These are phyloP conservation scores for Ilyonectria mors-panacis DNA, from an alignment of 2,329 filamentous ascomycete genomes.

Conservation along the genomic window DNA sequence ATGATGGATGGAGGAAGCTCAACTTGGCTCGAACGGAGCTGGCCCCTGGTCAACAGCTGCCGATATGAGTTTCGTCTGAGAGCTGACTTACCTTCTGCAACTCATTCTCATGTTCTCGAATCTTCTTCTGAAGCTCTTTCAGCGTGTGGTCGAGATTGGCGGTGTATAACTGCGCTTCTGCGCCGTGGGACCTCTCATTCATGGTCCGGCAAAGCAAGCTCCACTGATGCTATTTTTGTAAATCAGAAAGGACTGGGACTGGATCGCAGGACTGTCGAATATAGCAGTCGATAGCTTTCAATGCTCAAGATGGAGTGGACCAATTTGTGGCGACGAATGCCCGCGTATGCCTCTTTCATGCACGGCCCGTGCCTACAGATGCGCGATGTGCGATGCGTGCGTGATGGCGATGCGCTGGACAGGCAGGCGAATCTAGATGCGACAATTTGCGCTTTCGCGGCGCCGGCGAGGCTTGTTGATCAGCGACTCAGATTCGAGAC, in stretches of 20 bases:
- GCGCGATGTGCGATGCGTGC: not conserved
- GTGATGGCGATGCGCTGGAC: constrained; percentile 19
- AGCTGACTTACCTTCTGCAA: constrained; percentile 60
- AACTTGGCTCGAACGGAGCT: constrained; percentile 49
- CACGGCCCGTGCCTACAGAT: constrained; percentile 18
- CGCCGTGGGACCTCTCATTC: constrained; percentile 44
- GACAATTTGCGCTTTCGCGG: not conserved
- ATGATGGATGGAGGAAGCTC: constrained; percentile 47
- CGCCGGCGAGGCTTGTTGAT: not conserved
- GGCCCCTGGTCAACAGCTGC: constrained; percentile 14
- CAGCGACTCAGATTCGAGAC: constrained; percentile 7
- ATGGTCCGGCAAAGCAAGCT: constrained; percentile 37
- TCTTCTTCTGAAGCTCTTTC: constrained; percentile 73
- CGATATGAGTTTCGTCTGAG: not conserved
- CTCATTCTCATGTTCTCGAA: constrained; percentile 68
- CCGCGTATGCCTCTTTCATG: constrained; percentile 18
- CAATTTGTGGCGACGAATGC: constrained; percentile 1
- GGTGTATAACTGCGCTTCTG: constrained; percentile 50
- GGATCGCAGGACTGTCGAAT: not conserved
- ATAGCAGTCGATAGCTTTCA: constrained; percentile 11
- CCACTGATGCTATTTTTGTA: constrained; percentile 25
- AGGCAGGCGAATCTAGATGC: constrained; percentile 6
- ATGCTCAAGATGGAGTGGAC: constrained; percentile 20
- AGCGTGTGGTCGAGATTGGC: constrained; percentile 76
- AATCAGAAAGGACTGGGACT: not conserved